Conservation (phyloP, 2,329 filamentous ascomycete species). For the Xylaria sp. region DNA sequence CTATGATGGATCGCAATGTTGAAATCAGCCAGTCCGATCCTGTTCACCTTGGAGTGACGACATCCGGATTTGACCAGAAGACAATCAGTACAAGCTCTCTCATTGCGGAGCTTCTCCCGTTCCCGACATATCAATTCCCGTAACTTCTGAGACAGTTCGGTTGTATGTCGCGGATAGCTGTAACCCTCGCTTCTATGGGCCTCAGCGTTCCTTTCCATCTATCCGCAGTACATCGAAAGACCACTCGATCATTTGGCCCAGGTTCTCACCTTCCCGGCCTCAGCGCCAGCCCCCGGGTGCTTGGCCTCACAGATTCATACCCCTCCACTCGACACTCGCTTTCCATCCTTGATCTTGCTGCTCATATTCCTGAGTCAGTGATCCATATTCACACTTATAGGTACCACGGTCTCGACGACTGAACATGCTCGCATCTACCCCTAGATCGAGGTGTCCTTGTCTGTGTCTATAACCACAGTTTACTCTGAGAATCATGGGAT, state of each 20-base stretch:
- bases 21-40: constrained; percentile 5
- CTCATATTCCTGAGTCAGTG: not conserved
- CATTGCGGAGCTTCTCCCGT: constrained; percentile 8
- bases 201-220: not conserved
- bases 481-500: not conserved
- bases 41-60: constrained; percentile 7
- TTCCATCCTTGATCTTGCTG: not conserved
- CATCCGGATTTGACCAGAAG: constrained; percentile 3
- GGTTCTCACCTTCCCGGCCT: not conserved
- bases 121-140: not conserved
- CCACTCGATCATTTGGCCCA: constrained; percentile 14
- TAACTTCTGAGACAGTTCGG: constrained; percentile 1
- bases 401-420: not conserved
- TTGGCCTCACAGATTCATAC: too few relatives aligned
- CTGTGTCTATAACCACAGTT: not conserved
- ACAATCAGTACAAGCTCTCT: constrained; percentile 5
- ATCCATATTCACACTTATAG: not conserved
- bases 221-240: constrained; percentile 13
- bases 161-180: not conserved
- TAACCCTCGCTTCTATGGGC: constrained; percentile 11
- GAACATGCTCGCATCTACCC: not conserved
- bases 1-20: constrained; percentile 2
- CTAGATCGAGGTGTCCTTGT: not conserved
- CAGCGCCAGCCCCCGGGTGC: too few relatives aligned
- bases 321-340: not conserved